Evolutionary conservation across 1,139 yeast species (phyloP).

Genomic region (Lizanozyma gosingica): DNA sequence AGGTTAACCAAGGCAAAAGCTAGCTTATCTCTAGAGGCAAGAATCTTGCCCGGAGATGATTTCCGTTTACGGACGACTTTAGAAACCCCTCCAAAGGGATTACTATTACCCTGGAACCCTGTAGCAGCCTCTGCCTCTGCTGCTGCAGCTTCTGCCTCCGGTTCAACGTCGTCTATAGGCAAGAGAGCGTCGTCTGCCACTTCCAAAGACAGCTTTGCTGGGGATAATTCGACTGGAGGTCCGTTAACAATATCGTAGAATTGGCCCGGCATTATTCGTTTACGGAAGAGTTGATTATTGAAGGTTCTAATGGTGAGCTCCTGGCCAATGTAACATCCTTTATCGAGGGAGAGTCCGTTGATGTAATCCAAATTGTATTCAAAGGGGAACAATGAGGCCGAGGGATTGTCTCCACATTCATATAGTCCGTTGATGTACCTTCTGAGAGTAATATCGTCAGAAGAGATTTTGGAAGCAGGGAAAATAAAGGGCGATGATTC

Average conservation of each 20-base stretch:
- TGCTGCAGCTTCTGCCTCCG: constrained; percentile 12
- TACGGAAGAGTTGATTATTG: constrained; percentile 74
- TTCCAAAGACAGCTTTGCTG: constrained; percentile 35
- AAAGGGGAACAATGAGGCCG: constrained; percentile 57
- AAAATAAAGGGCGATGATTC: constrained; percentile 10
- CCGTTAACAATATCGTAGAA: constrained; percentile 58
- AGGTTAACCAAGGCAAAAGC: constrained; percentile 59
- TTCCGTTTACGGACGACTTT: constrained; percentile 8
- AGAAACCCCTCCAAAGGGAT: background rate
- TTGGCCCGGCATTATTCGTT: constrained; percentile 69
- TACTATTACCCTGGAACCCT: background rate
- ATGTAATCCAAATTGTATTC: constrained; percentile 77
- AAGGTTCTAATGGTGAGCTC: constrained; percentile 86
- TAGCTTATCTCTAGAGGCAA: constrained; percentile 33
- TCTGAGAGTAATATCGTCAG: constrained; percentile 31
- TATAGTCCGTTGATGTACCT: constrained; percentile 57
- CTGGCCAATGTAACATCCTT: constrained; percentile 96
- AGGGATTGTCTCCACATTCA: constrained; percentile 45
- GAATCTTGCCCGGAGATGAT: constrained; percentile 2
- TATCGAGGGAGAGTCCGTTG: constrained; percentile 76
- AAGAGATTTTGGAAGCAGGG: background rate
- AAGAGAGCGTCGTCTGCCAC: constrained; percentile 11
- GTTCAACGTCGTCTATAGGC: constrained; percentile 8
- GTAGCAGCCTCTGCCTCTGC: constrained; percentile 5
- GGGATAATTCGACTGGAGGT: constrained; percentile 79